These are phyloP conservation scores for Solanum pinnatisectum DNA, from an alignment of 257 asterid genomes.

Conservation along the genomic window DNA sequence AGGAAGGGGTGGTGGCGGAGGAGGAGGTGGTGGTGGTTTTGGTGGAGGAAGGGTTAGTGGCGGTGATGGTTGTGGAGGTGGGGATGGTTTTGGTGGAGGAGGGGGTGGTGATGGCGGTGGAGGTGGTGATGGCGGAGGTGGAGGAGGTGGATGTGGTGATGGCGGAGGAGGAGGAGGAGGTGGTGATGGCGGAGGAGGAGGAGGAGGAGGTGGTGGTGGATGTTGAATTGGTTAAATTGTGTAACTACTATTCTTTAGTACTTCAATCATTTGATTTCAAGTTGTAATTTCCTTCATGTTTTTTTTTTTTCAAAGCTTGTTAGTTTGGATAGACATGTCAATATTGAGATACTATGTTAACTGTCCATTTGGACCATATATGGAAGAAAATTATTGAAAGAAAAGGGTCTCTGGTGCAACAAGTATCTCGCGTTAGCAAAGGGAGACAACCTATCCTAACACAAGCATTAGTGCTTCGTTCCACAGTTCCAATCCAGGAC, in stretches of 20 bases:
- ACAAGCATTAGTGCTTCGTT: neutral
- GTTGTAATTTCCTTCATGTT: neutral
- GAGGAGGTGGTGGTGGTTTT: too few relatives aligned
- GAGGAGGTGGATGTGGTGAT: rapidly evolving
- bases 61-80: rapidly evolving
- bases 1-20: too few relatives aligned
- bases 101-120: too few relatives aligned
- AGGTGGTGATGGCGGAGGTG: rapidly evolving
- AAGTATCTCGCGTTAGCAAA: neutral
- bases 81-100: too few relatives aligned
- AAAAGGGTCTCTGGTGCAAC: too few relatives aligned
- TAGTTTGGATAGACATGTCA: neutral
- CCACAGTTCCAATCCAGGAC: neutral
- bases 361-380: neutral
- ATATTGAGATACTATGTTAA: neutral
- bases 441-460: neutral
- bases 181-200: too few relatives aligned
- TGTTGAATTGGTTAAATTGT: neutral
- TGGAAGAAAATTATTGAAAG: neutral
- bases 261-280: neutral
- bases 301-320: neutral
- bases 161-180: too few relatives aligned
- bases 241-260: neutral
- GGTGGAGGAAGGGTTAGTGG: too few relatives aligned
- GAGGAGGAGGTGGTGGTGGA: neutral